Base-by-base conservation (phyloP, 345 rosid genomes). In the Gossypium turneri region DNA sequence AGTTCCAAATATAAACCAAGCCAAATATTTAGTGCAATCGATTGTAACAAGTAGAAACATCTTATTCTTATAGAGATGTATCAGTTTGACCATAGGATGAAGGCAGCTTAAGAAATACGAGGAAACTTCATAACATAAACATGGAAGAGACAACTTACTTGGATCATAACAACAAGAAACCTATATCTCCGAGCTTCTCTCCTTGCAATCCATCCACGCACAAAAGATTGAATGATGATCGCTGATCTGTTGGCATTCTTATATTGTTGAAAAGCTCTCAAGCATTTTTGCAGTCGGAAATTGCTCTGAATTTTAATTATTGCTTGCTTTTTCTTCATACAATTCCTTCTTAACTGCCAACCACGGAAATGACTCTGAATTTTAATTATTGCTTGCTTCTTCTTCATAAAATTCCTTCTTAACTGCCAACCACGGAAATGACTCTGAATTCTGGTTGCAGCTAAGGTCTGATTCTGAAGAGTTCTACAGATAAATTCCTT, bases 161-260 rank as follows among this genome's bases (percentile, higher is more conserved):
- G 97, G 75, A 92, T 89, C 60, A 77, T 71, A 63, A 82, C 24
- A 70, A 86, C 55, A 29, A 76, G 82, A 70, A 65, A 19, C 75
- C 61, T 79, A 72, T 59, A 63, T 76, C 76, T 84, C 70, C 43
- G 25, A 66, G 76, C 72, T 73, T 19, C 72, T 77, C 78, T 84
- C 63, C 85, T 76, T 15, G 81, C 80, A 48, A 87, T 83, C 93
- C 93, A 86, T 73, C 92, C 77, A 73, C 92, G 97, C 57, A 79
- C 79, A 72, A 76, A 78, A 84, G 91, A 81, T 78, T 94, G 97
- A 72, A 94, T 81, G 45, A 77, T 17, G 63, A 84, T 81, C 59
- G 93, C 90, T 12, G 97, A 86, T 50, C 56, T 80, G 38, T 73
- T 74, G 71, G 81, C 78, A 43, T 75, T 76, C 71, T 75, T 85